Evolutionary conservation across 2,329 filamentous ascomycete genomes (phyloP).

Genomic region (Colletotrichum destructivum): DNA sequence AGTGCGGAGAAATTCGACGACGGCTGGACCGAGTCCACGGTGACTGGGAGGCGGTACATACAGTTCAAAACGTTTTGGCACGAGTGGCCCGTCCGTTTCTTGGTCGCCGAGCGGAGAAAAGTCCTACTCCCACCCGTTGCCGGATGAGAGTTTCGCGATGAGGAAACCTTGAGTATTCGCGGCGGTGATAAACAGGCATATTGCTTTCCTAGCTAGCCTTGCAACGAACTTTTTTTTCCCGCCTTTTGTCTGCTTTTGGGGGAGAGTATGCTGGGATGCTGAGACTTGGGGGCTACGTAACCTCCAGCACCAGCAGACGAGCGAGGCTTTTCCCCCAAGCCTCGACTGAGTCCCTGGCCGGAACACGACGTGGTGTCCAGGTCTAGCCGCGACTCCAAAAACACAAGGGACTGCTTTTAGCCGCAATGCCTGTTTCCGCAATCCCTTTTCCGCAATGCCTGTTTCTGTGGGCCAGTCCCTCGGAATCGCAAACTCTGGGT

Average conservation of each 20-base stretch:
- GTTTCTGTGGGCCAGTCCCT: too few relatives aligned
- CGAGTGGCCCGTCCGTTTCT: too few relatives aligned
- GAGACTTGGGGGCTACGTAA: background rate
- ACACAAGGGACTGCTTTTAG: too few relatives aligned
- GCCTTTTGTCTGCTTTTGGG: background rate
- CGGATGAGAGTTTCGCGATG: background rate
- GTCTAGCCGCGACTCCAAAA: too few relatives aligned
- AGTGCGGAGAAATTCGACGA: background rate
- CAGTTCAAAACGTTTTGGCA: too few relatives aligned
- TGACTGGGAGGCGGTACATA: too few relatives aligned
- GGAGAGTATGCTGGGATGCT: background rate
- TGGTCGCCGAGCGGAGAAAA: background rate
- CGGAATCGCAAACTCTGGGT: too few relatives aligned
- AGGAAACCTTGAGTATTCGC: background rate
- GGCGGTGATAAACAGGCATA: background rate
- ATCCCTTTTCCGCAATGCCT: too few relatives aligned
- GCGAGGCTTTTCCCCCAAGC: too few relatives aligned
- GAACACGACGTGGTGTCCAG: slow-evolving; percentile 29
- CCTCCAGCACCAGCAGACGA: background rate
- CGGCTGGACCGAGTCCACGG: too few relatives aligned
- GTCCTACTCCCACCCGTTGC: background rate
- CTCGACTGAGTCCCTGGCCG: background rate
- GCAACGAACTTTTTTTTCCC: background rate
- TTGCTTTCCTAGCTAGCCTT: background rate
- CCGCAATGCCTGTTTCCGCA: too few relatives aligned